These are phyloP conservation scores for Aspergillus alliaceus DNA, from an alignment of 2,329 filamentous ascomycete genomes.

Conservation along the genomic window DNA sequence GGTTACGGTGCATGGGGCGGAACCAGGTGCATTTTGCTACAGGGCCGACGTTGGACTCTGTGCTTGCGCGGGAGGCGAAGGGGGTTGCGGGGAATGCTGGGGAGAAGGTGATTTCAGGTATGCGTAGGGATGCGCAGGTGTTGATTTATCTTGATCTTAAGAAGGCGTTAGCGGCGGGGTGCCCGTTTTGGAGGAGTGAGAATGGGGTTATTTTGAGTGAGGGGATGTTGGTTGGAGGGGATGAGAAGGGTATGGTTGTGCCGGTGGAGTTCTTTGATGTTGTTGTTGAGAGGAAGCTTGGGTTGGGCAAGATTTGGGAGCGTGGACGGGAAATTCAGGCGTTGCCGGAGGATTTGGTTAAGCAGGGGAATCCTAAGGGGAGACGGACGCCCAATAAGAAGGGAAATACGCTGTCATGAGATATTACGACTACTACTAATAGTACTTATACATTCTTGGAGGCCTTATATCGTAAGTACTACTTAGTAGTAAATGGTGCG, in stretches of 20 bases:
- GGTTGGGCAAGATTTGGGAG: conserved; percentile 67
- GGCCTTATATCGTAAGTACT: too few species aligned
- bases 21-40: conserved; percentile 90
- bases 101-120: conserved; percentile 68
- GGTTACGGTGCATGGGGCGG: conserved; percentile 75
- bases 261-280: conserved; percentile 68
- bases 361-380: conserved; percentile 35
- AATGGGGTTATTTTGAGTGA: conserved; percentile 70
- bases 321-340: conserved; percentile 56
- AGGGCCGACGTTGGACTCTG: conserved; percentile 58
- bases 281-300: conserved; percentile 73
- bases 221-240: conserved; percentile 52
- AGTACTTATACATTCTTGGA: too few species aligned
- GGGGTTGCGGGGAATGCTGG: conserved; percentile 14
- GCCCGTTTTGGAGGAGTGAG: conserved; percentile 76
- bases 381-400: conserved; percentile 7
- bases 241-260: conserved; percentile 58
- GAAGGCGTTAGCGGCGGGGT: conserved; percentile 60
- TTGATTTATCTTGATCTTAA: conserved; percentile 74
- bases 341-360: conserved; percentile 43
- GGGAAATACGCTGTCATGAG: not conserved
- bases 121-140: conserved; percentile 75
- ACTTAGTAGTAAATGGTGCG: too few species aligned
- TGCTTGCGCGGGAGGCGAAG: conserved; percentile 27
- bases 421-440: not conserved